Evolutionary conservation across 2,329 filamentous ascomycete genomes (phyloP), one percentile per base, ranked within the genome.

Genomic region (Nemania bipapillata): DNA sequence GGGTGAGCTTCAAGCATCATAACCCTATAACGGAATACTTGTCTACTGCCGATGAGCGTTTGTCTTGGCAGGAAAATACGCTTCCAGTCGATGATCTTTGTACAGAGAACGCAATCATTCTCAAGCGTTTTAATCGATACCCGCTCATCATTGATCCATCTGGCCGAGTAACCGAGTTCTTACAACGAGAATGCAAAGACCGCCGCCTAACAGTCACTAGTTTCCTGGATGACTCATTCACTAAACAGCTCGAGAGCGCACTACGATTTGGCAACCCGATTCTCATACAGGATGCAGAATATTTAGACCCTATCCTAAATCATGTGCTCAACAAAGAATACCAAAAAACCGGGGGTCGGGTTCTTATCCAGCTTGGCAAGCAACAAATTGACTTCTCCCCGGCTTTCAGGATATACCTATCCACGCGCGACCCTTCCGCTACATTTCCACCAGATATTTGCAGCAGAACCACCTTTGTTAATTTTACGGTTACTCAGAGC

Each of bases 271-370:
- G 96, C 77, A 99, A 99, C 78, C 95, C 96, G 1, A 99, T 99
- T 73, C 88, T 99, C 69, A 99, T 99, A 68, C 96, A 99, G 81
- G 96, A 99, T 80, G 96, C 96, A 0, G 96, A 99, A 81, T 92
- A 99, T 79, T 84, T 99, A 65, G 96, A 99, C 77, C 96, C 96
- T 0, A 94, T 99, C 68, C 90, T 99, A 75, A 99, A 98, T 78
- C 96, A 99, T 76, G 95, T 99, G 64, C 89, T 99, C 81, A 99
- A 99, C 84, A 99, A 99, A 81, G 96, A 99, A 79, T 99, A 99
- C 81, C 96, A 99, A 81, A 96, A 94, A 84, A 99, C 96, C 30
- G 96, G 96, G 74, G 96, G 96, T 24, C 95, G 96, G 87, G 95
- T 98, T 53, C 89, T 99, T 61, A 99, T 99, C 72, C 96, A 99